A percentile compares a stretch with the other conserved stretches of the same genome.
Conservation (phyloP, 306 rosid genomes). For the Malus asiatica region DNA sequence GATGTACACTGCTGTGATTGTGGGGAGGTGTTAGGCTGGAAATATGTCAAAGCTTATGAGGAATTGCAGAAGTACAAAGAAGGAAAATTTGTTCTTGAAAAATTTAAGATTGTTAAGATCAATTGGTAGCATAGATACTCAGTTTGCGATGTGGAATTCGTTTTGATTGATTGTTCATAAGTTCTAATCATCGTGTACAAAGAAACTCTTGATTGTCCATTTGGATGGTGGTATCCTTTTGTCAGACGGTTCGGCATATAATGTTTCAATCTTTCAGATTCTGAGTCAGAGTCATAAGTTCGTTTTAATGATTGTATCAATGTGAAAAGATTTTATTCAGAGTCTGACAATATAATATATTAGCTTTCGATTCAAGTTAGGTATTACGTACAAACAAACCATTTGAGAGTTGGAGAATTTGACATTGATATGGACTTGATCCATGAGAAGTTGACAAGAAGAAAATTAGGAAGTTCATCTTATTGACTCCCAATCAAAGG, state of each 20-base stretch:
- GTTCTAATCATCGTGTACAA: slow-evolving; percentile 1
- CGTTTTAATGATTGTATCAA: no score
- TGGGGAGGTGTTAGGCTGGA: slow-evolving; percentile 61
- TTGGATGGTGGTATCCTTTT: neutral
- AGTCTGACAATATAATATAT: no score
- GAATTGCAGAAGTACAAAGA: slow-evolving; percentile 60
- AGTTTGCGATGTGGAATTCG: neutral
- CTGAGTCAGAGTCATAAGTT: no score
- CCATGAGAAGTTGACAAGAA: neutral
- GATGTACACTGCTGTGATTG: slow-evolving; percentile 58
- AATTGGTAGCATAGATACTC: slow-evolving; percentile 24
- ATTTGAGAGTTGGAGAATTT: neutral
- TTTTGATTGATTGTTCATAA: neutral
- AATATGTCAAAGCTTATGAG: slow-evolving; percentile 51
- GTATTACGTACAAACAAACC: neutral
- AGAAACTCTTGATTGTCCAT: neutral
- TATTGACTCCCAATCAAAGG: neutral
- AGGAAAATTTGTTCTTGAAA: slow-evolving; percentile 57
- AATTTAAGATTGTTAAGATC: slow-evolving; percentile 45
- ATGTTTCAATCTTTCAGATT: neutral
- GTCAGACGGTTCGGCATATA: no score
- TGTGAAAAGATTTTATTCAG: no score
- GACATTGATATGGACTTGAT: neutral
- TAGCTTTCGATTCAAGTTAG: neutral
- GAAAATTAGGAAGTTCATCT: neutral